phyloP scores from a whole-genome alignment of 75 land plant genomes.

The Picea sitchensis region DNA sequence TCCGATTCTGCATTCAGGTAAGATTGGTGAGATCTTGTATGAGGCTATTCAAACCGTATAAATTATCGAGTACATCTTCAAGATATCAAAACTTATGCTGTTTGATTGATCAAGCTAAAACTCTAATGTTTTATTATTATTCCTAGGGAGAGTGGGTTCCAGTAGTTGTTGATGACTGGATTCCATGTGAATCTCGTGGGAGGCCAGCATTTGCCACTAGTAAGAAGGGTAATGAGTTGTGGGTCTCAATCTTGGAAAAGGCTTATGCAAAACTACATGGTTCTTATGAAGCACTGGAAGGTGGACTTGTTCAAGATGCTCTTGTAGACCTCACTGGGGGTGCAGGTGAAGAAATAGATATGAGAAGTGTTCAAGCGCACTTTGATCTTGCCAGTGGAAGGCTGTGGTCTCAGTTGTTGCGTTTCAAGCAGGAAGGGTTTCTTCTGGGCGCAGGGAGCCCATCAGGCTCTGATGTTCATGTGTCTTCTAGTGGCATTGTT shows the following conservation, averaged over 20 bases:
- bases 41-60: too few relatives aligned
- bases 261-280: conserved; percentile 99
- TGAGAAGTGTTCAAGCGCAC: conserved; percentile 91
- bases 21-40: not conserved
- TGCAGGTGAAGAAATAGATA: conserved; percentile 99
- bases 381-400: conserved; percentile 98
- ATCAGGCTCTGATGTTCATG: conserved; percentile 93
- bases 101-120: too few relatives aligned
- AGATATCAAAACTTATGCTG: too few relatives aligned
- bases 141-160: conserved; percentile 99
- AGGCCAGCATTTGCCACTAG: conserved; percentile 99
- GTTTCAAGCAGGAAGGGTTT: conserved; percentile 97
- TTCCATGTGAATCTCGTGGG: conserved; percentile 94
- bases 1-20: conserved; percentile 99
- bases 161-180: conserved; percentile 99
- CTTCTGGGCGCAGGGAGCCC: conserved; percentile 99
- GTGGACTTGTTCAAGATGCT: conserved; percentile 99
- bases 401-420: conserved; percentile 96
- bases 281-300: conserved; percentile 97
- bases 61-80: too few relatives aligned
- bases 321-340: conserved; percentile 99
- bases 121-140: too few relatives aligned
- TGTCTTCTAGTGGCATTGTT: conserved; percentile 98
- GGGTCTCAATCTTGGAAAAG: conserved; percentile 98
- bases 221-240: conserved; percentile 83